Evolutionary conservation across 177 flowering plant genomes (phyloP), one percentile per base, ranked within the genome.

Genomic region (Vitis hybrid): DNA sequence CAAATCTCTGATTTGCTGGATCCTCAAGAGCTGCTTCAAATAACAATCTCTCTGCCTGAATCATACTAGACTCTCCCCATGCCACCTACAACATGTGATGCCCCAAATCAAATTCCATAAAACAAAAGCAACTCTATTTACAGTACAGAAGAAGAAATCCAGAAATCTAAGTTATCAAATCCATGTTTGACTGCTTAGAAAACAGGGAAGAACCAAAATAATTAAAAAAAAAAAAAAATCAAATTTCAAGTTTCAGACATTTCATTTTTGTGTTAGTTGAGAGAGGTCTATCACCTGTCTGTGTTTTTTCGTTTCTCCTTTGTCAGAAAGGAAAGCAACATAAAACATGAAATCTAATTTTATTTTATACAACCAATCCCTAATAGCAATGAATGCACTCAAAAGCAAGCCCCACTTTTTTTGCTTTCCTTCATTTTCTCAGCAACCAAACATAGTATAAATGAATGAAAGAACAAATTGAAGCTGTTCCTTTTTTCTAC

Each of bases 31-130:
- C 99, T 64, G 78, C 84, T 26, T 55, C 88, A 55, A 95, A 70
- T 57, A 95, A 79, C 79, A 92, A 79, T 72, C 90, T 84, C 83
- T 95, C 97, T 1, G 98, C 99, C 71, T 80, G 76, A 74, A 95
- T 91, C 99, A 95, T 95, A 80, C 89, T 95, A 12, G 97, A 79
- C 64, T 91, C 92, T 61, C 99, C 99, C 99, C 99, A 95, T n/a
- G 33, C 83, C 62, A 94, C 99, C 99, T 95, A 70, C 61, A 80
- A 65, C 58, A 63, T 10, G 69, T 26, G 18, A 65, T 26, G 50
- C 72, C 26, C 10, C 14, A 11, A 26, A 26, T 20, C 13, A n/a
- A 50, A 48, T 64, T 48, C 5, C 53, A 52, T 5, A 6, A 31
- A 7, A 45, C 20, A 11, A 65, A 64, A 56, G 11, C 33, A 22